Conservation (phyloP, 805 yeast genomes). For the Hanseniaspora clermontiae region DNA sequence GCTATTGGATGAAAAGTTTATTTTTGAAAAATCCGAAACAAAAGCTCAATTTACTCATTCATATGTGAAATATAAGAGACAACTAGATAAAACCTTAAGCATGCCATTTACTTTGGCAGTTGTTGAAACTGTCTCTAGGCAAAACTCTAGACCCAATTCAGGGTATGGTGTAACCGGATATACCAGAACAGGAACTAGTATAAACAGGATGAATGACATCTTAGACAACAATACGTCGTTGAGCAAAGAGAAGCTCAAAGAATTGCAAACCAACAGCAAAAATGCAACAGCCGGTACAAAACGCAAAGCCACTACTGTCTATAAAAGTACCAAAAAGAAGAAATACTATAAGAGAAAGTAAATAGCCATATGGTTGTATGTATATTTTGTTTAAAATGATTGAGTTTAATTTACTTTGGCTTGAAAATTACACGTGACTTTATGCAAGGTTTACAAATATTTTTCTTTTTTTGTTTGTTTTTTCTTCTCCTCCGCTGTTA, state of each 20-base stretch:
- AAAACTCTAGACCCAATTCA: not conserved
- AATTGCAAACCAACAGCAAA: not conserved
- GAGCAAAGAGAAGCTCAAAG: constrained; percentile 2
- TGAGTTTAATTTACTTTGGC: too few species aligned
- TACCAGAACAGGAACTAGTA: not conserved
- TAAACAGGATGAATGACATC: not conserved
- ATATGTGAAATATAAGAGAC: constrained; percentile 42
- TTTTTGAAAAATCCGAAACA: constrained; percentile 61
- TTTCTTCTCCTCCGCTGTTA: too few species aligned
- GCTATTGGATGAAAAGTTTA: constrained; percentile 48
- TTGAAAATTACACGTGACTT: not conserved
- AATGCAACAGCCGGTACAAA: not conserved
- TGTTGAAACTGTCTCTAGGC: constrained; percentile 15
- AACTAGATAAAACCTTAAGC: constrained; percentile 37
- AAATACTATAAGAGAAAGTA: not conserved
- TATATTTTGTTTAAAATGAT: too few species aligned
- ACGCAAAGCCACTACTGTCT: not conserved
- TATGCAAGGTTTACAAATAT: too few species aligned
- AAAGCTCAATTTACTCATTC: constrained; percentile 65
- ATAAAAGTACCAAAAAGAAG: not conserved
- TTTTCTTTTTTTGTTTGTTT: too few species aligned
- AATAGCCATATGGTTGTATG: too few species aligned
- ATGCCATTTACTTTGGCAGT: constrained; percentile 34
- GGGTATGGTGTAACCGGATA: not conserved
- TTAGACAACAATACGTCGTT: not conserved